phyloP scores from a whole-genome alignment of 1,284 basidiomycete genomes.

The Violaceomyces palustris region DNA sequence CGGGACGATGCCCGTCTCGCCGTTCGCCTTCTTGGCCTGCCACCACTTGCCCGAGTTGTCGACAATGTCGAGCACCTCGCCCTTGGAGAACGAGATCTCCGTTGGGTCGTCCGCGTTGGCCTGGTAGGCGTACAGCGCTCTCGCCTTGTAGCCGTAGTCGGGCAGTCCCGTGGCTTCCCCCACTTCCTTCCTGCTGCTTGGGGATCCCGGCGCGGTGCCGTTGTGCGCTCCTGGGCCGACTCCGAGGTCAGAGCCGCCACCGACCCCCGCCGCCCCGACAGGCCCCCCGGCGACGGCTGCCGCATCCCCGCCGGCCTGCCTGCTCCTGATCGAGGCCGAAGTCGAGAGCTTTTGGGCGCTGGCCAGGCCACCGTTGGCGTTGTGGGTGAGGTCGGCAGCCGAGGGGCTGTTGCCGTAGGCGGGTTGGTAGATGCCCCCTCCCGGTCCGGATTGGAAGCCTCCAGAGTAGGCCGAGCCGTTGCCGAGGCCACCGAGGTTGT shows the following conservation, averaged over 20 bases:
- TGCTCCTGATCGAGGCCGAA: conserved; percentile 16
- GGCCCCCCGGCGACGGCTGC: conserved; percentile 1
- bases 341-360: conserved; percentile 16
- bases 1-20: conserved; percentile 65
- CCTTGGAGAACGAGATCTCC: conserved; percentile 89
- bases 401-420: conserved; percentile 44
- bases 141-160: conserved; percentile 64
- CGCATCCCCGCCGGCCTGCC: conserved; percentile 2
- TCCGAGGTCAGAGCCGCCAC: conserved; percentile 3
- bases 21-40: conserved; percentile 82
- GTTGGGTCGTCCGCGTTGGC: conserved; percentile 91
- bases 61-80: conserved; percentile 86
- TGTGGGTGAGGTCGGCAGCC: conserved; percentile 41
- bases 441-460: conserved; percentile 12
- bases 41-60: conserved; percentile 73
- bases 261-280: conserved; percentile 3
- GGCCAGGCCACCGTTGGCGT: conserved; percentile 19
- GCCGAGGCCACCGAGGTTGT: conserved; percentile 16
- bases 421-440: conserved; percentile 32
- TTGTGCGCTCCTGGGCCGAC: conserved; percentile 21
- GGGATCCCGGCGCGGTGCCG: conserved; percentile 3
- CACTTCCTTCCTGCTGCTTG: background rate
- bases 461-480: conserved; percentile 25
- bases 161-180: conserved; percentile 6
- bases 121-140: conserved; percentile 81